Evolutionary conservation across 2,329 filamentous ascomycete genomes (phyloP).

Genomic region (Ophiosphaerella herpotricha): DNA sequence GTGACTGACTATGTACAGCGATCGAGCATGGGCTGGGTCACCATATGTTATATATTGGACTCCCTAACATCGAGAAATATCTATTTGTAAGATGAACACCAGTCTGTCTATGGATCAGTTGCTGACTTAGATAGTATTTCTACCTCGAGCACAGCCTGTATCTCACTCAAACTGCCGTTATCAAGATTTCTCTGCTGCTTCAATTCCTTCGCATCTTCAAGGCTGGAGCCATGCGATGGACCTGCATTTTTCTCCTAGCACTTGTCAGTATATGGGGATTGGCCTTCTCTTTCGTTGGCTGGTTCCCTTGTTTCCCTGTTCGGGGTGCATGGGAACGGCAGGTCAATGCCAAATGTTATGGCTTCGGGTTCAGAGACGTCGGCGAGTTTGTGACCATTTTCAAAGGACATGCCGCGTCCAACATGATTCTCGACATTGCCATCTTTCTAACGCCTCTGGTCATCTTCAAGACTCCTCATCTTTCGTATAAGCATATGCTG

Average conservation of each 20-base stretch:
- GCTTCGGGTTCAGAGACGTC: slow-evolving; percentile 26
- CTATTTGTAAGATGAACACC: slow-evolving; percentile 12
- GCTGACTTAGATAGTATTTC: slow-evolving; percentile 21
- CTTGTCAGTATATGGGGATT: slow-evolving; percentile 38
- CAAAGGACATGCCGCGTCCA: slow-evolving; percentile 33
- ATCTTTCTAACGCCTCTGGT: slow-evolving; percentile 39
- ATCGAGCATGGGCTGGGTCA: slow-evolving; percentile 37
- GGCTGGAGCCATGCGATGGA: slow-evolving; percentile 32
- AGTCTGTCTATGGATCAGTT: neutral
- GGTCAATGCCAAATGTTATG: slow-evolving; percentile 31
- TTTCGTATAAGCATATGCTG: slow-evolving; percentile 33
- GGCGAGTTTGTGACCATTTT: slow-evolving; percentile 30
- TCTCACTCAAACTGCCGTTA: slow-evolving; percentile 35
- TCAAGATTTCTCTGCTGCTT: slow-evolving; percentile 43
- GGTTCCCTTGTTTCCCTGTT: slow-evolving; percentile 40
- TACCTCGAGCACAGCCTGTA: slow-evolving; percentile 38
- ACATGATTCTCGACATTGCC: slow-evolving; percentile 43
- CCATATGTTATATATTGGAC: slow-evolving; percentile 36
- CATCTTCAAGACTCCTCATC: slow-evolving; percentile 31
- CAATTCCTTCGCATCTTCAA: slow-evolving; percentile 47
- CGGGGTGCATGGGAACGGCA: slow-evolving; percentile 29
- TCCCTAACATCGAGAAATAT: slow-evolving; percentile 17
- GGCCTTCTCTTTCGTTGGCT: slow-evolving; percentile 32
- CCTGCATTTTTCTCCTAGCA: slow-evolving; percentile 28
- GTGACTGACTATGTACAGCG: slow-evolving; percentile 24